These are phyloP conservation scores for Neophaeococcomyces mojaviensis DNA, from an alignment of 2,329 filamentous ascomycete genomes.

Conservation along the genomic window DNA sequence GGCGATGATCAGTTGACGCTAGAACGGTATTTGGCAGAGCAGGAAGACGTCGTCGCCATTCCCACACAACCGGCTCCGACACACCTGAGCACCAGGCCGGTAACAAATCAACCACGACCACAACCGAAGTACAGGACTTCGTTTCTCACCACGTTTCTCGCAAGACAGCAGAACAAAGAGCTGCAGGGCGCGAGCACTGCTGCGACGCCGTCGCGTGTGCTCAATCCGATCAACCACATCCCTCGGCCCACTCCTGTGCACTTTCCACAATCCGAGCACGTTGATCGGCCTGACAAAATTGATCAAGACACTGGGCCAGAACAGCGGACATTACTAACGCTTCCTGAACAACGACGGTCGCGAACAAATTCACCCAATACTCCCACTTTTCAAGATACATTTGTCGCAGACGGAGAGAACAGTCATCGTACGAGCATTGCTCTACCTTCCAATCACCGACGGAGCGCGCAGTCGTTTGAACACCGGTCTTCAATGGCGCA, in stretches of 20 bases:
- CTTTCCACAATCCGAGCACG: slow-evolving; percentile 24
- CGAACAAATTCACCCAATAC: slow-evolving; percentile 43
- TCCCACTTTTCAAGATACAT: slow-evolving; percentile 37
- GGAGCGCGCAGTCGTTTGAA: slow-evolving; percentile 23
- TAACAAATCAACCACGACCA: slow-evolving; percentile 1
- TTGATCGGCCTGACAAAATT: neutral
- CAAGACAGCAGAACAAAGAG: slow-evolving; percentile 14
- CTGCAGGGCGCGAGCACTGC: neutral
- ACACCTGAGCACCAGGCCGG: neutral
- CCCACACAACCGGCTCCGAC: neutral
- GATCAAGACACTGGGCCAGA: slow-evolving; percentile 17
- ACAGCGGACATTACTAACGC: slow-evolving; percentile 44
- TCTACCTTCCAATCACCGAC: slow-evolving; percentile 39
- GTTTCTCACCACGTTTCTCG: slow-evolving; percentile 21
- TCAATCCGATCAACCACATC: slow-evolving; percentile 56
- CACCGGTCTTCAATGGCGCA: slow-evolving; percentile 15
- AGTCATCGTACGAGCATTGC: slow-evolving; percentile 44
- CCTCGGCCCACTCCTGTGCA: slow-evolving; percentile 46
- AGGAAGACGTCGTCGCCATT: neutral
- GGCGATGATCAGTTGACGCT: neutral
- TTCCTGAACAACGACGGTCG: slow-evolving; percentile 51
- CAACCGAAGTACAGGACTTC: slow-evolving; percentile 14
- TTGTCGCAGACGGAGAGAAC: slow-evolving; percentile 37
- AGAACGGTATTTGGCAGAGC: neutral
- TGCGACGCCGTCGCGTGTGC: slow-evolving; percentile 45